Evolutionary conservation across 179 eudicot species (phyloP).

Genomic region (Sideroxylon spinosum): DNA sequence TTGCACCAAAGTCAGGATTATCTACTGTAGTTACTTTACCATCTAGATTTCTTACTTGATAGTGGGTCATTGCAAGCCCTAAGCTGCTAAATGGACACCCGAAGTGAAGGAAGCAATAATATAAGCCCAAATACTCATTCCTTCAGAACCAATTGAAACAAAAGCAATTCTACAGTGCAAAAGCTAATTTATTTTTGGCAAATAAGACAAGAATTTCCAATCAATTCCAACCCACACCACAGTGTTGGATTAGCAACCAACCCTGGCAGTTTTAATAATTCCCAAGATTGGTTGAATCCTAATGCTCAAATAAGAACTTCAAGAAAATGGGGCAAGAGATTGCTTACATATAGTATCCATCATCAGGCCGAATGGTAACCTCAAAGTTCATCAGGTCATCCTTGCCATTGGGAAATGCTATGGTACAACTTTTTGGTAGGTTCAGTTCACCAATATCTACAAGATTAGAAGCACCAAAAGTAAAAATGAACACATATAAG

Average conservation of each 20-base stretch:
- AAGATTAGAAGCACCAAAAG: constrained; percentile 13
- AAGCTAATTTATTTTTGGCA: background rate
- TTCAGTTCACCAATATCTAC: constrained; percentile 92
- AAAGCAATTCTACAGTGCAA: background rate
- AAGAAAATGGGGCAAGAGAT: background rate
- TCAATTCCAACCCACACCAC: background rate
- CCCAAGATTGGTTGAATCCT: background rate
- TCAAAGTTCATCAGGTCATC: constrained; percentile 98
- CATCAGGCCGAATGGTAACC: constrained; percentile 86
- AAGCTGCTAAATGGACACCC: constrained; percentile 1
- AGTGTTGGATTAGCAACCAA: background rate
- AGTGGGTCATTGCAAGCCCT: background rate
- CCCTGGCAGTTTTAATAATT: background rate
- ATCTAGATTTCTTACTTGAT: background rate
- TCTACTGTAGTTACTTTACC: background rate
- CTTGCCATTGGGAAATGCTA: constrained; percentile 83
- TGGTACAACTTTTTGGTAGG: constrained; percentile 76
- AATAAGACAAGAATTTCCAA: background rate
- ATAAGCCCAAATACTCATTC: background rate
- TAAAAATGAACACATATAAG: background rate
- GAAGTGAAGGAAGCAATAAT: background rate
- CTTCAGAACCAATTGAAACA: background rate
- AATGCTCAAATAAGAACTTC: background rate
- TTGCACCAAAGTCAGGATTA: background rate
- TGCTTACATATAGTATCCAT: constrained; percentile 87